Conservation (phyloP, 768 basidiomycete genomes). For the Xerocomus spinulosus region DNA sequence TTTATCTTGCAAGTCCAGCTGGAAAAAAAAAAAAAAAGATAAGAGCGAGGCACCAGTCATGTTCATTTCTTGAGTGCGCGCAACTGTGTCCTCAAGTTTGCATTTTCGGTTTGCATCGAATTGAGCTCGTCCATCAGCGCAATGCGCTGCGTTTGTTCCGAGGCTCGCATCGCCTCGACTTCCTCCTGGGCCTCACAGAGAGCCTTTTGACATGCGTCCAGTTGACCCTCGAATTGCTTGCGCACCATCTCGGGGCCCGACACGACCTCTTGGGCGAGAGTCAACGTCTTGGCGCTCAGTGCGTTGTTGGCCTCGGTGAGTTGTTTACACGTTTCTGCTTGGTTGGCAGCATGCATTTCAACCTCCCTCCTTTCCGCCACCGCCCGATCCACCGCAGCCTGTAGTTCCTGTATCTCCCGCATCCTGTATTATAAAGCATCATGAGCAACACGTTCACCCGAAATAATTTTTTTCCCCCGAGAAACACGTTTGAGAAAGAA, state of each 20-base stretch:
- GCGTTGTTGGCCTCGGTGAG: conserved; percentile 76
- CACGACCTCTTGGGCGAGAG: conserved; percentile 38
- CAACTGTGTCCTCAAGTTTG: conserved; percentile 63
- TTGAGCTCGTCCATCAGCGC: conserved; percentile 88
- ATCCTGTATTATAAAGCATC: conserved; percentile 40
- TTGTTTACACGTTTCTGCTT: conserved; percentile 68
- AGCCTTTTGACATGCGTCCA: conserved; percentile 55
- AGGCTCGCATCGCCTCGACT: conserved; percentile 57
- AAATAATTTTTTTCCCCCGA: not conserved
- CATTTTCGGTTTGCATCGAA: conserved; percentile 75
- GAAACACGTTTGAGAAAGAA: not conserved
- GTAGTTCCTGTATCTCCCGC: conserved; percentile 60
- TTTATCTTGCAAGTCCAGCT: too few species aligned
- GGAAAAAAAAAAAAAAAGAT: not conserved
- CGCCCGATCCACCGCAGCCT: conserved; percentile 56
- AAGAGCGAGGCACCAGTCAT: not conserved
- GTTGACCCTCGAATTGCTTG: conserved; percentile 60
- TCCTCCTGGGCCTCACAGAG: conserved; percentile 66
- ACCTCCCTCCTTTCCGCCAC: conserved; percentile 60
- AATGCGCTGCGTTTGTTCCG: conserved; percentile 78
- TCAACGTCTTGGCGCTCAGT: conserved; percentile 66
- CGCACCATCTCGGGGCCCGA: conserved; percentile 42
- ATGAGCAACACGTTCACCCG: not conserved
- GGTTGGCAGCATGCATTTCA: conserved; percentile 64
- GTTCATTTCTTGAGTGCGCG: conserved; percentile 44